Evolutionary conservation across 2,329 filamentous ascomycete genomes (phyloP).

Genomic region (Cyphellophora europaea): DNA sequence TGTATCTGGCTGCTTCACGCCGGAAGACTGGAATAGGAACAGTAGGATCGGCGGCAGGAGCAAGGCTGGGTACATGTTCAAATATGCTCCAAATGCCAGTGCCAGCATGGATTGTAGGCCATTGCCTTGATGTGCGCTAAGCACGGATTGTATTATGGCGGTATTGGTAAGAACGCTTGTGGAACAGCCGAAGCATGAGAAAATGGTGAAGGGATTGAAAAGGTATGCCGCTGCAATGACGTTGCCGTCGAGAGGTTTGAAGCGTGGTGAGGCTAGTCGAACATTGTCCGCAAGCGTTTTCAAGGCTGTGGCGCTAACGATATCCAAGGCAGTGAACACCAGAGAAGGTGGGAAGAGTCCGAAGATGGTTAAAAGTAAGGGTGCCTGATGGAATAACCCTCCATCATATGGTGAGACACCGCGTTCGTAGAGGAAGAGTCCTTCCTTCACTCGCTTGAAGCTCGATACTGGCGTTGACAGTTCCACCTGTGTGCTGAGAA

Average conservation of each 20-base stretch:
- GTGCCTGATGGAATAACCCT: conserved; percentile 75
- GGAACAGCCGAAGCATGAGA: conserved; percentile 80
- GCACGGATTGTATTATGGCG: conserved; percentile 74
- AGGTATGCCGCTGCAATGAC: conserved; percentile 54
- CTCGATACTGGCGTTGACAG: conserved; percentile 94
- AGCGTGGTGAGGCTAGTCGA: conserved; percentile 14
- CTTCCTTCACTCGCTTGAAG: conserved; percentile 98
- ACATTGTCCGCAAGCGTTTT: conserved; percentile 54
- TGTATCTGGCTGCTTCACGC: conserved; percentile 40
- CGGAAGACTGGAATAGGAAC: conserved; percentile 27
- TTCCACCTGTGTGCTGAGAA: conserved; percentile 85
- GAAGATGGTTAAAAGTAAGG: conserved; percentile 83
- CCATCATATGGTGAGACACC: conserved; percentile 97
- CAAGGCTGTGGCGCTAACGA: conserved; percentile 73
- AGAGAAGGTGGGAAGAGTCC: conserved; percentile 76
- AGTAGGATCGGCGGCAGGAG: conserved; percentile 76
- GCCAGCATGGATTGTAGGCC: conserved; percentile 71
- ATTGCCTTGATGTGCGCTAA: conserved; percentile 67
- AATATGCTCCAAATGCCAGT: conserved; percentile 76
- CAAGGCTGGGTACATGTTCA: conserved; percentile 84
- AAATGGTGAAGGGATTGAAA: conserved; percentile 89
- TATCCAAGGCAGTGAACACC: conserved; percentile 71
- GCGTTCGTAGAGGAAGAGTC: conserved; percentile 88
- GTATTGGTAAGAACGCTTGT: conserved; percentile 83
- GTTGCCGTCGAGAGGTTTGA: conserved; percentile 11